Base-by-base conservation (phyloP, 441 rosid genomes). In the Brassica balearica region DNA sequence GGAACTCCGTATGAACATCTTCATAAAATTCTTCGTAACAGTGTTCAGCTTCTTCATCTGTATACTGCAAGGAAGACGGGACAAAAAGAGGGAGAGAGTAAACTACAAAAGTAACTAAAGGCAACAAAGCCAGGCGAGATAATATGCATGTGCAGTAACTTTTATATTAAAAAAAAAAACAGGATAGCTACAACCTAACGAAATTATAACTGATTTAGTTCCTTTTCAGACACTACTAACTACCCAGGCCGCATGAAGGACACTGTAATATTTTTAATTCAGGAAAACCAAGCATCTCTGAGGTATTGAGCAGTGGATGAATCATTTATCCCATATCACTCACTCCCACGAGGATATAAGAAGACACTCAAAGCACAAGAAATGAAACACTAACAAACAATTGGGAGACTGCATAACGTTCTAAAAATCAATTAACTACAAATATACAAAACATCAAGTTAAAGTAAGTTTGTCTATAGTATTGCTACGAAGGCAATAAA, bases 1-100 rank as follows among this genome's bases (percentile, higher is more conserved):
- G 85, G 82, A 96, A 93, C 87, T 96, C 99, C 12, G 99, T 91
- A 84, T 93, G 99, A 68, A 93, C 98, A 82, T 96, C 99, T 84
- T 93, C 98, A 27, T 96, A 96, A 85, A 96, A 93, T 81, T 96
- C 98, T 86, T 96, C 96, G 79, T 88, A 96, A 82, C 84, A 73
- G 22, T 46, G 80, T 77, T 92, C 97, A 84, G 91, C 87, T 88
- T 96, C 99, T 82, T 96, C 98, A 69, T 96, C 98, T 17, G 96
- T 89, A 81, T 86, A 80, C 99, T 95, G 94, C 81, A 87, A 72
- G 71, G 74, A 65, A 67, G 76, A 71, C 59, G 59, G 70, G 51
- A 48, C 2, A 60, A 76, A 76, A 72, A 22, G 63, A 65, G 11
- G 55, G 34, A 61, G 23, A 65, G 59, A 61, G 77, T 76, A 80